Evolutionary conservation across 768 basidiomycete genomes (phyloP), one percentile per base, ranked within the genome.

Genomic region (Fibroporia radiculosa): DNA sequence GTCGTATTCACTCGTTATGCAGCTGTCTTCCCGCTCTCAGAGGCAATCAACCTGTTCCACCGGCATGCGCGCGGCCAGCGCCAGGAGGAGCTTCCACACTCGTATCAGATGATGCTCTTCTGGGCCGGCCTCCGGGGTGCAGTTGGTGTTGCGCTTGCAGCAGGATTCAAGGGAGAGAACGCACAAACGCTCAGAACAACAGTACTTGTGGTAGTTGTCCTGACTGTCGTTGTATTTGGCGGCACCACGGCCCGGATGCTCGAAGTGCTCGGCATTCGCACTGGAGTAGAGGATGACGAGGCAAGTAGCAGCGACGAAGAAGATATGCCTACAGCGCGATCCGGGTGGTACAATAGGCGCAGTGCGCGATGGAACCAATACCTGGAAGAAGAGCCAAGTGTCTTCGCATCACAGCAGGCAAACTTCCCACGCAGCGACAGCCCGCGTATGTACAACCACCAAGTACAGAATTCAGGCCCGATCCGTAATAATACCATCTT

Each of bases 71-170:
- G 90, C 1, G 92, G 92, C 1, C 88, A 93, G 57, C 77, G 92
- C 32, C 67, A 74, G 19, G 93, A 96, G 52, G 93, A 97, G 54
- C 69, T 99, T 4, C 93, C 96, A 1, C 93, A 98, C 63, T 93
- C 92, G 10, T 97, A 99, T 58, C 93, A 97, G 56, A 95, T 98
- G 90, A 96, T 98, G 93, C 68, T 98, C 13, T 98, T 98, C 66
- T 99, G 95, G 96, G 95, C 95, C 1, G 95, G 95, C 4, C 68
- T 99, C 43, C 74, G 96, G 23, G 96, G 96, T 27, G 96, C 96
- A 0, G 96, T 99, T 33, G 96, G 96, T 29, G 96, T 99, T 18
- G 96, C 96, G 3, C 78, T 99, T 24, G 96, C 96, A 1, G 88
- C 92, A 1, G 93, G 93, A 2, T 95, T 99, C 72, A 83, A 83